Conservation (phyloP, 768 basidiomycete genomes). For the Daedaleopsis nitida region DNA sequence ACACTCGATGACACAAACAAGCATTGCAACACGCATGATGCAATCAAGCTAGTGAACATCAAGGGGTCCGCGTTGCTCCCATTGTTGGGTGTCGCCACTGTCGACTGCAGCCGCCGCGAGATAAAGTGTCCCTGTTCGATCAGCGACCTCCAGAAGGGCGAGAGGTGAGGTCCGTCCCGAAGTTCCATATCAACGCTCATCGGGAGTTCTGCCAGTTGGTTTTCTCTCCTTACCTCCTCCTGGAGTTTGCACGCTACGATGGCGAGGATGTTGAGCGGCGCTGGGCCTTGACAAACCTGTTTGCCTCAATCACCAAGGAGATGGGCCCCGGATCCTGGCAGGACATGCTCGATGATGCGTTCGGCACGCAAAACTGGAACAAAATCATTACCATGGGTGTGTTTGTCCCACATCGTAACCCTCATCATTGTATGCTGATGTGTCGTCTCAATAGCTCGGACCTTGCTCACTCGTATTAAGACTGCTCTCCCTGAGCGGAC, state of each 20-base stretch:
- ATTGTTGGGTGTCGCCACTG: constrained; percentile 18
- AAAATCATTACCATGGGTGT: constrained; percentile 33
- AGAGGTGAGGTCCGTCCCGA: no score
- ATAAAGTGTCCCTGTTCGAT: constrained; percentile 25
- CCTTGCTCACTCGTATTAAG: neutral
- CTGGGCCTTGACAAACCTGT: constrained; percentile 38
- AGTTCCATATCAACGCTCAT: constrained; percentile 43
- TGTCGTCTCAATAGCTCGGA: no score
- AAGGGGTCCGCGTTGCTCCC: neutral
- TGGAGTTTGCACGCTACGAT: constrained; percentile 32
- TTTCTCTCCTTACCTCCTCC: constrained; percentile 34
- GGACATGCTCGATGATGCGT: constrained; percentile 40
- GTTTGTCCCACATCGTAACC: no score
- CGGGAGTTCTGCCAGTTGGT: constrained; percentile 28
- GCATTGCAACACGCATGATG: constrained; percentile 19
- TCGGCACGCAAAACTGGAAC: constrained; percentile 39
- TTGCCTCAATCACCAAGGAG: constrained; percentile 35
- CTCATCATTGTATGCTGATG: no score
- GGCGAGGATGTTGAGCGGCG: constrained; percentile 40
- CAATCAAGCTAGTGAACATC: constrained; percentile 17
- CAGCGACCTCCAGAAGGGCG: constrained; percentile 30
- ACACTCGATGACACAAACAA: neutral
- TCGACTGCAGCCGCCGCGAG: constrained; percentile 24
- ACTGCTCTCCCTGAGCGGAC: neutral
- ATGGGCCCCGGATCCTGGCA: constrained; percentile 36